Base-by-base conservation (phyloP, 805 yeast genomes). In the Ogataea methanolica region DNA sequence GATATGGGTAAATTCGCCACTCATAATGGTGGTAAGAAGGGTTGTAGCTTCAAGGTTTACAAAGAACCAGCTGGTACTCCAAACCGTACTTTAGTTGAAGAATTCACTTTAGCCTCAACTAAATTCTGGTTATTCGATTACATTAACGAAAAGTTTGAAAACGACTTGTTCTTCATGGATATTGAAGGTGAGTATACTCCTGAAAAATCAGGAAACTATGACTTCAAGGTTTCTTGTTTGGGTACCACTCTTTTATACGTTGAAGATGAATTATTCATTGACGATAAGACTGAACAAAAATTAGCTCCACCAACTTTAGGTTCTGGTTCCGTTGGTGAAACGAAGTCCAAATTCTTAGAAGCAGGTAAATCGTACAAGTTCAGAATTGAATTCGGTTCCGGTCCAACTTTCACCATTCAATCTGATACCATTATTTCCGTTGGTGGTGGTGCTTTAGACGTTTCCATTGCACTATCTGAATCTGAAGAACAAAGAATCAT, bases 231-330 rank as follows among this genome's bases (percentile, higher is more conserved):
- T 44, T 57, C 70, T 6, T 59, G 69, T 46, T 54, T 70, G 46
- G 79, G 79, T 33, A 69, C 76, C 36, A 72, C 75, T 14, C 66
- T 67, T 52, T 43, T 75, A 33, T 75, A 67, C 56, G 55, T 74
- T 43, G 68, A 74, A 53, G 78, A 55, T 47, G 60, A 71, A 51
- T 62, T 74, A 43, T 56, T 74, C 36, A 72, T 74, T 43, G 78
- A 74, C 58, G 72, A 75, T 61, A 71, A 69, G 55, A 71, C 75
- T 40, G 53, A 63, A 29, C 78, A 74, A 58, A 59, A 45, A 15
- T 52, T 58, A 41, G 78, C 77, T 29, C 66, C 66, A 33, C 72
- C 66, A 17, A 66, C 68, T 55, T 69, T 72, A 59, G 76, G 75
- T 23, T 65, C 71, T 5, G 43, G 51, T 26, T 46, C 56, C n/a